Conservation (phyloP, 2,329 filamentous ascomycete species). For the Drechslera avenae region DNA sequence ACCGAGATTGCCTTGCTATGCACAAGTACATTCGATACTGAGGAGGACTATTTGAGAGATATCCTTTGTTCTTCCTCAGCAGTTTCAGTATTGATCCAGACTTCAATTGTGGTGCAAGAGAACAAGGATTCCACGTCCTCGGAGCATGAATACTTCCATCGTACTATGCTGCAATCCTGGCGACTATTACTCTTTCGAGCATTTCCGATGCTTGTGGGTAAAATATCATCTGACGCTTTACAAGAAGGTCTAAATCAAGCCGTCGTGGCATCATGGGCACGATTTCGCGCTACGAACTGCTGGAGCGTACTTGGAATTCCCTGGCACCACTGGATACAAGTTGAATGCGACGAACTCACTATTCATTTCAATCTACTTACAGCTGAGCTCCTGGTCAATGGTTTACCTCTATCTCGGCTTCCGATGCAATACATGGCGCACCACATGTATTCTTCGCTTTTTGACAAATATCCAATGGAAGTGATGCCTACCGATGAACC, state of each 20-base stretch:
- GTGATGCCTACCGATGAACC: conserved; percentile 49
- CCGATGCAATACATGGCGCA: conserved; percentile 54
- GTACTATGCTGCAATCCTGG: conserved; percentile 19
- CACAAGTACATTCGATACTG: conserved; percentile 52
- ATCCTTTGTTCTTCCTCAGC: conserved; percentile 29
- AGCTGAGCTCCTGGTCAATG: conserved; percentile 60
- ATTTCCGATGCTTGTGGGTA: no score
- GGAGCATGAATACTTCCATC: conserved; percentile 9
- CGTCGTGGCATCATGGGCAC: conserved; percentile 9
- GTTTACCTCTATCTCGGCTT: conserved; percentile 55
- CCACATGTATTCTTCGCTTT: conserved; percentile 51
- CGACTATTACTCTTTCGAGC: conserved; percentile 6
- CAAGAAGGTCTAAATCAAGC: conserved; percentile 1
- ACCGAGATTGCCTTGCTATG: conserved; percentile 52
- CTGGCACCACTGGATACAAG: conserved; percentile 31
- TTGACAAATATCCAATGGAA: conserved; percentile 51
- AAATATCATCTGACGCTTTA: no score
- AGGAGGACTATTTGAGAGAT: conserved; percentile 32
- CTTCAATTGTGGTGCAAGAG: conserved; percentile 24
- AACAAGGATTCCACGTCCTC: conserved; percentile 2
- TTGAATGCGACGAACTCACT: neutral
- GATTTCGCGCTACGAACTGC: conserved; percentile 1
- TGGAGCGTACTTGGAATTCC: conserved; percentile 3
- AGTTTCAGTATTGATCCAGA: conserved; percentile 16
- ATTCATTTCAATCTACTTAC: conserved; percentile 58